Percentiles rank a stretch among this genome's conserved stretches.
These are phyloP conservation scores for Kodamaea laetipori DNA, from an alignment of 805 yeast genomes.

Conservation along the genomic window DNA sequence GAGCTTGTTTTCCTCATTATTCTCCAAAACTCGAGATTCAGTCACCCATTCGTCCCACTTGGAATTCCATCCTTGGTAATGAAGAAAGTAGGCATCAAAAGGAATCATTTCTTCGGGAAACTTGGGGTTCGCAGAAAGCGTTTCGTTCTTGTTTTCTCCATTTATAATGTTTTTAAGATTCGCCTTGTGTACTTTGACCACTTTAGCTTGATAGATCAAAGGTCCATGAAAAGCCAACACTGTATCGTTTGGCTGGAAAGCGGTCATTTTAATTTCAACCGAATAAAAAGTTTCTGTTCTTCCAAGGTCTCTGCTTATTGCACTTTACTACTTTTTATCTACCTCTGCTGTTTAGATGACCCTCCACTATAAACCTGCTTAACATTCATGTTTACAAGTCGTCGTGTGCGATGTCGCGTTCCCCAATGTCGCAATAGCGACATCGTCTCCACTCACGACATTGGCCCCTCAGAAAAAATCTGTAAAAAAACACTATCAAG, in stretches of 20 bases:
- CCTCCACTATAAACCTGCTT: too few relatives aligned
- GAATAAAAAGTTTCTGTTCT: too few relatives aligned
- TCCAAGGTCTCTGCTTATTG: too few relatives aligned
- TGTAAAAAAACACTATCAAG: neutral
- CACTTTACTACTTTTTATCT: too few relatives aligned
- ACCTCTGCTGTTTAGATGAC: too few relatives aligned
- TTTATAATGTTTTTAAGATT: constrained; percentile 42
- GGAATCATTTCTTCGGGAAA: constrained; percentile 31
- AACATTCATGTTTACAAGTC: too few relatives aligned
- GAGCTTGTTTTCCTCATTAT: constrained; percentile 65
- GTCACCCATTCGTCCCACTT: constrained; percentile 98
- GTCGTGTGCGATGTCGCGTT: too few relatives aligned
- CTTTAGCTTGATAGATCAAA: constrained; percentile 83
- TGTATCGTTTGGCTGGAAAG: constrained; percentile 26
- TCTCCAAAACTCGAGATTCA: constrained; percentile 63
- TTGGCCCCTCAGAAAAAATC: neutral
- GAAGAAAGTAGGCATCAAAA: constrained; percentile 62
- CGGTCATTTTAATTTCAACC: constrained; percentile 1
- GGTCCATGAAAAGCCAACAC: constrained; percentile 89
- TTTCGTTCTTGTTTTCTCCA: constrained; percentile 42
- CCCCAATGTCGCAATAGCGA: neutral
- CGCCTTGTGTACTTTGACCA: constrained; percentile 63
- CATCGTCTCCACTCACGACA: neutral
- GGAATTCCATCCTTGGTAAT: constrained; percentile 93
- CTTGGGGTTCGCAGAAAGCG: constrained; percentile 32